Percentiles rank a stretch among this genome's conserved stretches.
Conservation (phyloP, 352 stramenopile genomes). For the Phytopythium chamaehyphon region DNA sequence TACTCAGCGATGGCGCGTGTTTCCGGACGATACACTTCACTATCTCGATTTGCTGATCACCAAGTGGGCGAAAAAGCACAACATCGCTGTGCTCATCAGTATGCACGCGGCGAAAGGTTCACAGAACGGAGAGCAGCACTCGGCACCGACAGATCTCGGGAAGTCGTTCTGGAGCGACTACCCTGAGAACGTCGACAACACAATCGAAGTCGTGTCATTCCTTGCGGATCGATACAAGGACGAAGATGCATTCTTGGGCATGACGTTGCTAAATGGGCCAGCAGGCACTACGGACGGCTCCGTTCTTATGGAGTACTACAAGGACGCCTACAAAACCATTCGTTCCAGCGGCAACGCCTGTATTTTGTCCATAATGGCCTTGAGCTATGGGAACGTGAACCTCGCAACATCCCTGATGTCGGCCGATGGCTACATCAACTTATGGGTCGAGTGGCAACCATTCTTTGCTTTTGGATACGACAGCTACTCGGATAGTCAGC, state of each 20-base stretch:
- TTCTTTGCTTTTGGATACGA: conserved; percentile 40
- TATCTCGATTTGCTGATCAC: conserved; percentile 11
- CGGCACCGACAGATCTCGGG: conserved; percentile 27
- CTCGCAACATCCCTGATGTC: conserved; percentile 11
- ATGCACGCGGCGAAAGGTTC: conserved; percentile 50
- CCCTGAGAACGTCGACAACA: conserved; percentile 57
- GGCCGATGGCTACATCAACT: conserved; percentile 11
- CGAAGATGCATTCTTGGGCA: conserved; percentile 64
- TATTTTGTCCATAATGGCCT: conserved; percentile 34
- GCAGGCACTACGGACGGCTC: conserved; percentile 34
- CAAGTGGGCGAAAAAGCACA: conserved; percentile 40
- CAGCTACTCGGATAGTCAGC: conserved; percentile 15
- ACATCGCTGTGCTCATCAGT: conserved; percentile 49
- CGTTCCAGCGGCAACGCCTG: conserved; percentile 55
- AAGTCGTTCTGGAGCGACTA: conserved; percentile 51
- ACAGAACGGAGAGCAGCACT: conserved; percentile 47
- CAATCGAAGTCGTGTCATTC: conserved; percentile 45
- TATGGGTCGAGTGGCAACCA: conserved; percentile 40
- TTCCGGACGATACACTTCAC: background rate
- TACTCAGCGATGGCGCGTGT: background rate
- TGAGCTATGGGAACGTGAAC: conserved; percentile 15
- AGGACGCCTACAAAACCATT: conserved; percentile 60
- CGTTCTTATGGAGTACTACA: conserved; percentile 69
- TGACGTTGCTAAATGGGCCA: conserved; percentile 73
- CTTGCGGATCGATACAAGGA: conserved; percentile 57